Percentiles rank a stretch among this genome's conserved stretches.
phyloP scores from a whole-genome alignment of 352 stramenopile genomes.

The Globisporangium mamillatum region DNA sequence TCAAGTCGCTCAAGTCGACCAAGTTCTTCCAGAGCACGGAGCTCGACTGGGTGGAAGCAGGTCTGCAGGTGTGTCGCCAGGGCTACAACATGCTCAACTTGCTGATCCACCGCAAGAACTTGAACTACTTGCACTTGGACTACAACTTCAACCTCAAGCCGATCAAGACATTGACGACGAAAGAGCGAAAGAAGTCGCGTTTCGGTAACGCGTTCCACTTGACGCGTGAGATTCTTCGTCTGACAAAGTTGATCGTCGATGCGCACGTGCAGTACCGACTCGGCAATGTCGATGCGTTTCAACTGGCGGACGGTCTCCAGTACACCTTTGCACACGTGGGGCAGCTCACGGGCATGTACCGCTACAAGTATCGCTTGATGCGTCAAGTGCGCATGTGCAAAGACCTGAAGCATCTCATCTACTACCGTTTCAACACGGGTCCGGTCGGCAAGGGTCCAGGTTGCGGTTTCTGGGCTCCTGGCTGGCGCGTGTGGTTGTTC shows the following conservation, averaged over 20 bases:
- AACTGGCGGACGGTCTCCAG: conserved; percentile 98
- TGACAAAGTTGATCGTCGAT: conserved; percentile 99
- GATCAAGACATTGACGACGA: conserved; percentile 99
- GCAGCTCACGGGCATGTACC: conserved; percentile 99
- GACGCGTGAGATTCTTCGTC: conserved; percentile 97
- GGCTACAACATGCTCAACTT: conserved; percentile 99
- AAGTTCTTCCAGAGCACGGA: conserved; percentile 99
- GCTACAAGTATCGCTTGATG: conserved; percentile 99
- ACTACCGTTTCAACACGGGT: conserved; percentile 99
- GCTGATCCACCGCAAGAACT: conserved; percentile 98
- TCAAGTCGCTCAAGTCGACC: conserved; percentile 99
- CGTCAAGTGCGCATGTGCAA: conserved; percentile 99
- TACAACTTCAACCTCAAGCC: conserved; percentile 99
- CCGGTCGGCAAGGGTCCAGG: conserved; percentile 99
- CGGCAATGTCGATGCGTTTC: conserved; percentile 99
- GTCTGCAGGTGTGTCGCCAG: conserved; percentile 97
- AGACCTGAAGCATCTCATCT: conserved; percentile 99
- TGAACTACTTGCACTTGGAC: conserved; percentile 99
- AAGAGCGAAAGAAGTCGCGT: conserved; percentile 99
- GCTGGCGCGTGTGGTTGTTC: conserved; percentile 99
- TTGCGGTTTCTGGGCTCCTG: conserved; percentile 98
- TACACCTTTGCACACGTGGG: conserved; percentile 99
- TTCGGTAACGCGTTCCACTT: conserved; percentile 97
- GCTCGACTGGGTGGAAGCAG: conserved; percentile 99
- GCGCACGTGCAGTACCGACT: conserved; percentile 99